These are phyloP conservation scores for Trichoderma citrinoviride DNA, from an alignment of 2,329 filamentous ascomycete species.

Conservation along the genomic window DNA sequence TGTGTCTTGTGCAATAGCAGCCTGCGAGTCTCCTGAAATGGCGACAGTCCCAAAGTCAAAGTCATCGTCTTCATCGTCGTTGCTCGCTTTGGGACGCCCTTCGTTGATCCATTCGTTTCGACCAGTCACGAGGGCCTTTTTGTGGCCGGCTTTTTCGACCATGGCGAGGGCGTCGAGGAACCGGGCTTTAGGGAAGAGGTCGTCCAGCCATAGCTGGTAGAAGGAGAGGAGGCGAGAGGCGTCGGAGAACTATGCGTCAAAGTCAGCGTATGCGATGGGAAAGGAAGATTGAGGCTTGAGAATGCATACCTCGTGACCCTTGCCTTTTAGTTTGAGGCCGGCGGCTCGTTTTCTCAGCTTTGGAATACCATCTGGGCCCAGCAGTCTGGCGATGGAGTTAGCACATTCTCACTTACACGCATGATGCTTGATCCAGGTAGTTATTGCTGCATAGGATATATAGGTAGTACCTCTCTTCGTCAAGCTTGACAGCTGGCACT, in stretches of 20 bases:
- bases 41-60: not conserved
- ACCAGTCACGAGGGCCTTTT: conserved; percentile 70
- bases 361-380: conserved; percentile 80
- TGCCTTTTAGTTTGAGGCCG: conserved; percentile 79
- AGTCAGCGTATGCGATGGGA: not conserved
- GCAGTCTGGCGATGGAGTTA: conserved; percentile 52
- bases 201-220: conserved; percentile 96
- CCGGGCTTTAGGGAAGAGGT: conserved; percentile 89
- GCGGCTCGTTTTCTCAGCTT: conserved; percentile 71
- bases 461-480: conserved; percentile 67
- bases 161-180: conserved; percentile 87
- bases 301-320: conserved; percentile 75
- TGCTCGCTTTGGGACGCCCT: conserved; percentile 52
- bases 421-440: not conserved
- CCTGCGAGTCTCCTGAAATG: not conserved
- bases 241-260: conserved; percentile 68
- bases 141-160: conserved; percentile 91
- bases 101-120: conserved; percentile 84
- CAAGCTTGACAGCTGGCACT: conserved; percentile 75
- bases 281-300: not conserved
- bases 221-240: conserved; percentile 77
- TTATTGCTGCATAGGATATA: too few relatives aligned
- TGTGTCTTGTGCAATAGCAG: not conserved
- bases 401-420: not conserved
- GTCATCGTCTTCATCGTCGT: conserved; percentile 37